Conservation (phyloP, 208 protist genomes). For the Endotrypanum monterogeii region DNA sequence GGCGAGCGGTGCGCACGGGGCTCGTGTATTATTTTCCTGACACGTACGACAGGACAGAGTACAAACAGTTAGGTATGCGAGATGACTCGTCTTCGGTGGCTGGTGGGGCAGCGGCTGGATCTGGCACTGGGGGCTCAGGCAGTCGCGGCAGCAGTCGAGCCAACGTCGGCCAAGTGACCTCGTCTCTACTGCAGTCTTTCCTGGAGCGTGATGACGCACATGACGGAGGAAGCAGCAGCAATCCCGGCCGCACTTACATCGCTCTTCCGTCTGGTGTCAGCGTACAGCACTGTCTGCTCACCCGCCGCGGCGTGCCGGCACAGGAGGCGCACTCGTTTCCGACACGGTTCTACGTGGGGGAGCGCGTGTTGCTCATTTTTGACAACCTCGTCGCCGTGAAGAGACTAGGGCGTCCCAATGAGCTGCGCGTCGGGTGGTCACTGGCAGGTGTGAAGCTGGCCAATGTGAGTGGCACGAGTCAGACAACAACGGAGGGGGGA, state of each 20-base stretch:
- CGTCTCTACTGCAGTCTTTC: slow-evolving; percentile 21
- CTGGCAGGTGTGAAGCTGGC: slow-evolving; percentile 13
- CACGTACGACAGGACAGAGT: slow-evolving; percentile 37
- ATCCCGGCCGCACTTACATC: slow-evolving; percentile 27
- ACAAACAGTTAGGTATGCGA: slow-evolving; percentile 11
- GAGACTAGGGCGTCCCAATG: slow-evolving; percentile 10
- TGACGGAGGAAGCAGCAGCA: not conserved
- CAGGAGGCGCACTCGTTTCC: slow-evolving; percentile 62
- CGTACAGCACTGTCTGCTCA: slow-evolving; percentile 62
- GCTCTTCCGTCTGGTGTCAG: slow-evolving; percentile 53
- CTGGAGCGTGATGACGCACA: slow-evolving; percentile 7
- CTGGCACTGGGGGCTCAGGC: not conserved
- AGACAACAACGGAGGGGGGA: not conserved
- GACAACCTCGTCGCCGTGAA: slow-evolving; percentile 47
- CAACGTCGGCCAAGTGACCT: slow-evolving; percentile 19
- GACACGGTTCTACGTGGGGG: slow-evolving; percentile 50
- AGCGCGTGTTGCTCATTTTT: slow-evolving; percentile 62
- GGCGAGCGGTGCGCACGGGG: slow-evolving; percentile 48
- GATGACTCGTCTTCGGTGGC: slow-evolving; percentile 5
- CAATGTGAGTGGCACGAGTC: not conserved
- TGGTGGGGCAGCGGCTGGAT: not conserved
- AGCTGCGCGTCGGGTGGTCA: slow-evolving; percentile 14
- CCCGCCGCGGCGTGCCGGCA: slow-evolving; percentile 55
- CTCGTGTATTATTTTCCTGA: slow-evolving; percentile 83
- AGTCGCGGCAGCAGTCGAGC: slow-evolving; percentile 1